Evolutionary conservation across 139 green algal genomes (phyloP), one percentile per base, ranked within the genome.

Genomic region (Eudorina sp.): DNA sequence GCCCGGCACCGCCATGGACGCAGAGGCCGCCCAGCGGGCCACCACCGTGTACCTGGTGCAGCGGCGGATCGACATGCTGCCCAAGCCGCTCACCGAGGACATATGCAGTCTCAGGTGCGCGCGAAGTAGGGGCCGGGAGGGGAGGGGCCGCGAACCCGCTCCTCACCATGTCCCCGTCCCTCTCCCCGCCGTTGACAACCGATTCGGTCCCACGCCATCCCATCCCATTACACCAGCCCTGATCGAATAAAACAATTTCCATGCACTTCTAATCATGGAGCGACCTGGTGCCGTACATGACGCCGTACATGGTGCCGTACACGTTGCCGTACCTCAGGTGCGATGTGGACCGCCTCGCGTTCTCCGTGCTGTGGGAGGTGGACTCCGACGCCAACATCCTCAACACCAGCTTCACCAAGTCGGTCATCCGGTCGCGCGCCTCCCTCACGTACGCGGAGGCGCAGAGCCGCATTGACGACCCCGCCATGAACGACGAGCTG

Each of bases 401-500:
- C 46, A 84, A 36, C 76, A 90, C 89, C 36, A 53, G 46, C 25
- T 99, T 98, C 90, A 98, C 95, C 69, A 98, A 98, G 91, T 94
- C 89, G 36, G 89, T 99, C 55, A 99, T 99, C 84, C 89, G 85
- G 41, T 90, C 36, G 74, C 66, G 92, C 0, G 97, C 96, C 21
- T 96, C 98, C 45, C 82, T 99, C 81, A 98, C 96, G 11, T 99
- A 99, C 83, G 88, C 68, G 23, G 95, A 99, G 88, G 98, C 98
- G 25, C 98, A 99, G 90, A 72, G 89, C 18, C 92, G 95, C 70
- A 99, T 99, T 25, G 96, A 99, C 84, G 97, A 99, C 88, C 55
- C 66, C 38, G 75, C 87, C 5, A 77, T 96, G 75, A 90, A 89
- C 0, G 97, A 98, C 81, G 93, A 96, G 53, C 55, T 98, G n/a